These are phyloP conservation scores for Perilla frutescens DNA, from an alignment of 257 asterid genomes.

Conservation along the genomic window DNA sequence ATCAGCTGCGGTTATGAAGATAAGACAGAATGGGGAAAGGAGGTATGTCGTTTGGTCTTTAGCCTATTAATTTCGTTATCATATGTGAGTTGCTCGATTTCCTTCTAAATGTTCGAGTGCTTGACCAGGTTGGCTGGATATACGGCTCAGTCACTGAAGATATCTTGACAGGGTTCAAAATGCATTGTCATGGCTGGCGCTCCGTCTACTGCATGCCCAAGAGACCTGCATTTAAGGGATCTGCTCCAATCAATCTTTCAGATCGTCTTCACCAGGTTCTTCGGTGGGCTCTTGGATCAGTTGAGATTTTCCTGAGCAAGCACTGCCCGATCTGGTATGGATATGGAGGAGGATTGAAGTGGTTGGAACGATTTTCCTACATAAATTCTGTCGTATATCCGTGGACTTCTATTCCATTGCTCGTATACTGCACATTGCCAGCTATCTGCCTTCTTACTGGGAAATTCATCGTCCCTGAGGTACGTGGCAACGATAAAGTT, in stretches of 20 bases:
- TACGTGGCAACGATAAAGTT: conserved; percentile 26
- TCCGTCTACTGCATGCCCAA: conserved; percentile 90
- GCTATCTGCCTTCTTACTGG: conserved; percentile 96
- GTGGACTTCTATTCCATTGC: conserved; percentile 84
- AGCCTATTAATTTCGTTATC: neutral
- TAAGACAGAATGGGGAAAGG: conserved; percentile 98
- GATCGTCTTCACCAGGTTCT: conserved; percentile 98
- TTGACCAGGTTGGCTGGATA: conserved; percentile 89
- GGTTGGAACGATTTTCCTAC: conserved; percentile 78
- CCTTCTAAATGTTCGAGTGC: conserved; percentile 24
- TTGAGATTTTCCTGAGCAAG: conserved; percentile 87
- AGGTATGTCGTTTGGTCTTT: conserved; percentile 45
- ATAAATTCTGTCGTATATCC: conserved; percentile 93
- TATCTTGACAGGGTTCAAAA: conserved; percentile 92
- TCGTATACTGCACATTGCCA: conserved; percentile 86
- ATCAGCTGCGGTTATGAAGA: conserved; percentile 94
- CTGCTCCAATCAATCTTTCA: conserved; percentile 88
- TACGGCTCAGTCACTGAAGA: conserved; percentile 96
- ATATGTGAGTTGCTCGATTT: neutral
- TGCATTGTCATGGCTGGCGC: conserved; percentile 98
- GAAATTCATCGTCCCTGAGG: conserved; percentile 91
- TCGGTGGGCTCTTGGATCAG: conserved; percentile 97
- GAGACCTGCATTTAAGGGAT: conserved; percentile 87
- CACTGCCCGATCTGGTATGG: conserved; percentile 97
- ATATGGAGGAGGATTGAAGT: conserved; percentile 88